Evolutionary conservation across 2,329 filamentous ascomycete species (phyloP), one percentile per base, ranked within the genome.

Genomic region (Rhexocercosporidium sp.): DNA sequence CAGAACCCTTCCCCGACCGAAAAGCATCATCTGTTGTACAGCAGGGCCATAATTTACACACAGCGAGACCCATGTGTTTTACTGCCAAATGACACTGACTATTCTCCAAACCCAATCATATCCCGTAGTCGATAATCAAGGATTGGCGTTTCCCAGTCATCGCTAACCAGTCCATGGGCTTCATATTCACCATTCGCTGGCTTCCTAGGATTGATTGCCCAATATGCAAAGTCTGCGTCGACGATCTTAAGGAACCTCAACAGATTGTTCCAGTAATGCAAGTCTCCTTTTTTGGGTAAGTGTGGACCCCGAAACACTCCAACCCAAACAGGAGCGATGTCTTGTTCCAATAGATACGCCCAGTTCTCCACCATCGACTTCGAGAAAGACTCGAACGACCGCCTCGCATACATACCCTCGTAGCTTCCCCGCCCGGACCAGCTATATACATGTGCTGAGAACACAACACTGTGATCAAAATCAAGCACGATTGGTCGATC

Each of bases 341-440:
- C 77, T 39, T 80, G 80, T 67, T 85, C 82, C 16, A 91, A 78
- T 25, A 92, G 82, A 73, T 88, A 92, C 2, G 80, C 88, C 89
- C 90, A 92, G 77, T 90, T 90, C 69, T 82, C 77, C 29, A 84
- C 81, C 89, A 91, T 91, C 61, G 88, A 82, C 63, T 81, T 77
- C 29, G 83, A 85, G 74, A 92, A 91, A n/a, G 86, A 88, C 12
- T 81, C 79, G 75, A 91, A 92, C 34, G 80, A 80, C 6, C 89
- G 84, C 76, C 85, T 85, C 9, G 85, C 81, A 76, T 88, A 92
- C 4, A 87, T 84, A 2, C 87, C 87, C 34, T 82, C 84, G 68
- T 82, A 75, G 71, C 84, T 86, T 44, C 88, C 88, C 90, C 89
- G 92, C 64, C 90, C 89, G 18, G 88, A 90, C 89, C 89, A 92